Evolutionary conservation across 352 stramenopile genomes (phyloP), one percentile per base, ranked within the genome.

Genomic region (Elongisporangium prolatum): DNA sequence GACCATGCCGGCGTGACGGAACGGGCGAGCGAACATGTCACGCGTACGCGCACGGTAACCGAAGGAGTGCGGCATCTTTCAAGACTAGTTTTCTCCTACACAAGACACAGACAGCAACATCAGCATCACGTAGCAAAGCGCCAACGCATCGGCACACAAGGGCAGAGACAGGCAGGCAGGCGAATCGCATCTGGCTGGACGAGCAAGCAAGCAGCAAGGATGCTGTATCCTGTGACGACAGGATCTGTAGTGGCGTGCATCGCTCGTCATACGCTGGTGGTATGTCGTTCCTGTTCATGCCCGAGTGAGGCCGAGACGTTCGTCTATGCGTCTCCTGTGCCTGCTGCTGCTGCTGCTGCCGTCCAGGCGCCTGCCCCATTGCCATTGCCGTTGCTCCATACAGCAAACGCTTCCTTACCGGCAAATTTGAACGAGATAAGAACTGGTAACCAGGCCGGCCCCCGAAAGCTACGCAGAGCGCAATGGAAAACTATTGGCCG

Each of bases 21-120:
- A 99, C 67, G 95, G 93, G 82, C 98, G 98, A 61, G 95, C 88
- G 85, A 99, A 99, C 97, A 99, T 99, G 86, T 99, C 89, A 84
- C 98, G 97, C 86, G 98, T 99, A 72, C 97, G 96, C 67, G 97
- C 97, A 64, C 97, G 93, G 80, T 97, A 97, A 96, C 98, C 98
- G 76, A 98, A 99, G 64, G 96, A 99, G 88, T 99, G 97, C 67
- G 98, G 97, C 97, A 99, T 99, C 61, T 75, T 86, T 75, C 64
- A 73, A 59, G 65, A 75, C 61, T 61, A 50, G 51, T 53, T 69
- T 66, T 67, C 58, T 69, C 59, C 58, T 67, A 75, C 56, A 72
- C 72, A 69, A 55, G 64, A 56, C 76, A 64, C 34, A 66, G 24
- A 64, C 34, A 66, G 24, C 40, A 65, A 11, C 21, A 60, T 28